Base-by-base conservation (phyloP, 805 yeast species). In the Candida alai region DNA sequence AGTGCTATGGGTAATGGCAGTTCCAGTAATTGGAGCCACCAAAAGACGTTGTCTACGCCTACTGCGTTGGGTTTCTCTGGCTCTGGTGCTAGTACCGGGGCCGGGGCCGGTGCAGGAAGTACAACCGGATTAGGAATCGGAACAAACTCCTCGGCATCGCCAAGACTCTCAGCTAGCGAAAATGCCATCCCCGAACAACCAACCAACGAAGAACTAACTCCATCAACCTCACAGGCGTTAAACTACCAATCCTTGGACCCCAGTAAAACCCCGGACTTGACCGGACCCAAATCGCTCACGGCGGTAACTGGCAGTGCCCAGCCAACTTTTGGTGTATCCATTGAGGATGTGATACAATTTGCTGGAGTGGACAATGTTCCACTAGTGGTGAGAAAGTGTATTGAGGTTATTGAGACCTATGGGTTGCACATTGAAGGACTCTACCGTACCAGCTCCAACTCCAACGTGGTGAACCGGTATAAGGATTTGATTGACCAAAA, bases 331-430 rank as follows among this genome's bases (percentile, higher is more conserved):
- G 97, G 96, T 0, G 78, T 81, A 0, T 81, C 95, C 1, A 69
- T 93, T n/a, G 94, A 83, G 39, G 76, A 70, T 7, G 62, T 86
- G 28, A 77, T 88, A 13, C 82, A 80, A 41, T 78, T 73, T 45
- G 96, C 94, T 42, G 73, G 72, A 5, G 90, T 88, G 35, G 95
- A 86, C 44, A 81, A 85, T 57, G 96, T 93, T 4, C 99, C 99
- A 1, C 72, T 83, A 12, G 75, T 93, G 31, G 98, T 93, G 8
- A 80, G 81, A 43, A 85, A 81, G 52, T 89, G 97, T 67, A 84
- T 90, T 33, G 81, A 80, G 43, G 81, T 89, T 6, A 79, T 93
- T 22, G 97, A 93, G 52, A 72, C 70, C 25, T 80, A 83, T 54
- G 99, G 99, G 2, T 56, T 83, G 24, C 81, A 85, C 33, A 65